Percentiles rank a stretch among this genome's conserved stretches.
Conservation (phyloP, 2,329 filamentous ascomycete genomes). For the Paramyrothecium roridum region DNA sequence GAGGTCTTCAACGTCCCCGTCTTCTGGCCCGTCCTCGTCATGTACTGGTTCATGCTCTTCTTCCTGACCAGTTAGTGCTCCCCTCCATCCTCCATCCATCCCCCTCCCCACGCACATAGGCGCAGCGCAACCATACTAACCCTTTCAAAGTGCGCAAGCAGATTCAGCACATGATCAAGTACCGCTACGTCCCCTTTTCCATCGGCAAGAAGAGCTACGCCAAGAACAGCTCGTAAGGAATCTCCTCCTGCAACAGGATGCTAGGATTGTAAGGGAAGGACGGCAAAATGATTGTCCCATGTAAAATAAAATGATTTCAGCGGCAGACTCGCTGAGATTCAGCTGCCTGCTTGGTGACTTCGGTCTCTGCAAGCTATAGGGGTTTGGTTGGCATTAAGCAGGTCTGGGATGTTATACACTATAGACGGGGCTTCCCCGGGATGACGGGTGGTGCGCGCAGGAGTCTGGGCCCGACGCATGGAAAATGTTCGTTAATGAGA, state of each 20-base stretch:
- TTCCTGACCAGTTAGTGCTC: slow-evolving; percentile 81
- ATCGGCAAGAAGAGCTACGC: slow-evolving; percentile 83
- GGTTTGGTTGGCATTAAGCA: background rate
- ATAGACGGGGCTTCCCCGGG: background rate
- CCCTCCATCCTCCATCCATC: no score
- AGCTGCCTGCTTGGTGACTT: background rate
- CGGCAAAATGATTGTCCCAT: slow-evolving; percentile 2
- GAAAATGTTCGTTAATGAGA: background rate
- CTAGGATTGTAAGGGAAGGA: slow-evolving; percentile 5
- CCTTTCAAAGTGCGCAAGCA: slow-evolving; percentile 82
- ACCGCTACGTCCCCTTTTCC: slow-evolving; percentile 93
- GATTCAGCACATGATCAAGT: slow-evolving; percentile 99
- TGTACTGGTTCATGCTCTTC: slow-evolving; percentile 98
- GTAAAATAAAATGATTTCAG: slow-evolving; percentile 3
- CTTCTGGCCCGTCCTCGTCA: slow-evolving; percentile 97
- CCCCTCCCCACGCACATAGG: background rate
- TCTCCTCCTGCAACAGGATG: slow-evolving; percentile 3
- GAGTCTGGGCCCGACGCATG: background rate
- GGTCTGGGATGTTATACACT: background rate
- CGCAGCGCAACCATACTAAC: slow-evolving; percentile 4
- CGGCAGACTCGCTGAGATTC: background rate
- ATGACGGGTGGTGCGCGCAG: background rate
- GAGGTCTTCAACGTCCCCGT: slow-evolving; percentile 93
- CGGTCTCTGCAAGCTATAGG: background rate
- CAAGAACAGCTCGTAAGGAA: slow-evolving; percentile 53